Conservation (phyloP, 163 green algal species). For the Botryococcus braunii region DNA sequence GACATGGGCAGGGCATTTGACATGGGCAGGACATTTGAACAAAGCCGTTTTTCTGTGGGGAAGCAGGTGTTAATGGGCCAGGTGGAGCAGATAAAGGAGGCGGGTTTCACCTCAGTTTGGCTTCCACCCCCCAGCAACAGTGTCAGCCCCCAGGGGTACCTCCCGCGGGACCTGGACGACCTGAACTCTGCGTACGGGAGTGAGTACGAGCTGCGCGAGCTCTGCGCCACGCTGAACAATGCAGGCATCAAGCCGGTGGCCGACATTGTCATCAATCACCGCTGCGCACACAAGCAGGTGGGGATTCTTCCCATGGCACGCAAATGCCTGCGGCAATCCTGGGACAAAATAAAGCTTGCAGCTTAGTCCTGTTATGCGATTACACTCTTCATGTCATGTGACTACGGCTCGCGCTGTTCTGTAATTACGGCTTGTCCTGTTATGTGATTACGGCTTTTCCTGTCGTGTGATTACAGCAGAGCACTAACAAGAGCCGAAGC, state of each 20-base stretch:
- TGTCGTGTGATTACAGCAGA: no score
- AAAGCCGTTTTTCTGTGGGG: neutral
- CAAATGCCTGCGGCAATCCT: no score
- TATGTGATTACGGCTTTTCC: no score
- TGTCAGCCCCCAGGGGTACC: constrained; percentile 65
- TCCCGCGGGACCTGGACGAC: constrained; percentile 25
- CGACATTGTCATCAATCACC: constrained; percentile 99
- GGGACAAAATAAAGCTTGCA: no score
- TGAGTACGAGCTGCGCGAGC: constrained; percentile 65
- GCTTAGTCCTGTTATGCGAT: no score
- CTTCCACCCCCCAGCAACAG: constrained; percentile 85
- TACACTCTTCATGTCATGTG: no score
- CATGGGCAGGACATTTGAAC: neutral
- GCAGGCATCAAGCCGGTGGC: constrained; percentile 76
- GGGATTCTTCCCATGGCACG: no score
- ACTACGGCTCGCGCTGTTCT: no score
- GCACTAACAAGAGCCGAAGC: no score
- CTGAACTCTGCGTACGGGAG: constrained; percentile 84
- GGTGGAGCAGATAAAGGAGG: constrained; percentile 46
- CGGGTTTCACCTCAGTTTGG: constrained; percentile 82
- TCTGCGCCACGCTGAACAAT: constrained; percentile 64
- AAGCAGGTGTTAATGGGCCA: constrained; percentile 21
- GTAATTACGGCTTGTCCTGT: no score
- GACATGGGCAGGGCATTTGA: neutral
- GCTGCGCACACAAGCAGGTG: constrained; percentile 71